phyloP scores from a whole-genome alignment of 177 flowering plant genomes.

The Tripterygium wilfordii region DNA sequence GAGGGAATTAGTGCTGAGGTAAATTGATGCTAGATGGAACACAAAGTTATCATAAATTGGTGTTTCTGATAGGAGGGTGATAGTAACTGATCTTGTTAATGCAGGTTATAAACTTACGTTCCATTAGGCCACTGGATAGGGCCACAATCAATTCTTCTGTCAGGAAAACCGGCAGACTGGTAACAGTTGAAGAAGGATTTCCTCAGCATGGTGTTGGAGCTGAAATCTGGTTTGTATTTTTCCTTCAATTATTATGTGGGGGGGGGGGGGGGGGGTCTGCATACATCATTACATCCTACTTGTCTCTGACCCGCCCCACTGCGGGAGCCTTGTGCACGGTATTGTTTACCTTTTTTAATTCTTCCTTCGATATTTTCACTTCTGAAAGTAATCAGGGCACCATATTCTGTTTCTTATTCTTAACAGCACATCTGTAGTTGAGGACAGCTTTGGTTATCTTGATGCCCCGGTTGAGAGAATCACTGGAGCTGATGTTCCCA shows the following conservation, averaged over 20 bases:
- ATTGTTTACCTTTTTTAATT: no score
- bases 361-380: neutral
- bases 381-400: neutral
- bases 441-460: conserved; percentile 94
- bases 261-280: no score
- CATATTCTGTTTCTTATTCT: conserved; percentile 3
- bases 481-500: conserved; percentile 91
- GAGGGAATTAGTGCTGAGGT: conserved; percentile 99
- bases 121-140: conserved; percentile 92
- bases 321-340: no score
- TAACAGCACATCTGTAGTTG: conserved; percentile 70
- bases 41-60: neutral
- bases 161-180: conserved; percentile 85
- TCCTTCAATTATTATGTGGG: no score
- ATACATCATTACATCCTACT: no score
- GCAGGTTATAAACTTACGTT: conserved; percentile 88
- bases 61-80: neutral
- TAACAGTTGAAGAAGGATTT: conserved; percentile 91
- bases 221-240: conserved; percentile 69
- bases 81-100: conserved; percentile 9
- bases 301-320: no score
- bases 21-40: conserved; percentile 6
- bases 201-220: conserved; percentile 98
- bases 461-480: conserved; percentile 97
- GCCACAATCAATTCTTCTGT: conserved; percentile 82